phyloP scores from a whole-genome alignment of 768 basidiomycete genomes.

The Gautieria morchelliformis region DNA sequence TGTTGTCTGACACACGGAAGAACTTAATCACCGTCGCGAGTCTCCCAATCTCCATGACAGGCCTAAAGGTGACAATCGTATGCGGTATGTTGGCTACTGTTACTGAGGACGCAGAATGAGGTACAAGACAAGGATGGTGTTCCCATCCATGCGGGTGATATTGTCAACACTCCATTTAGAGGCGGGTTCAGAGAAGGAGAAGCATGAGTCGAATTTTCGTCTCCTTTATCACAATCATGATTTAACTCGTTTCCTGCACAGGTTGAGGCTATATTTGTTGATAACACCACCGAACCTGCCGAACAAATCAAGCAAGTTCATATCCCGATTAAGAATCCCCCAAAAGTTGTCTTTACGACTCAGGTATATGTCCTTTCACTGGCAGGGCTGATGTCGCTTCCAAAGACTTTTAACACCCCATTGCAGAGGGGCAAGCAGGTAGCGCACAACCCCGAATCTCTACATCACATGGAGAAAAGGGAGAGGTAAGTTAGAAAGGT shows the following conservation, averaged over 20 bases:
- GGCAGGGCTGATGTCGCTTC: not conserved
- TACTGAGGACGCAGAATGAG: not conserved
- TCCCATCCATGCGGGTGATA: conserved; percentile 2
- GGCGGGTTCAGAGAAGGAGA: not conserved
- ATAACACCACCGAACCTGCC: not conserved
- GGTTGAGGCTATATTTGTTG: no score
- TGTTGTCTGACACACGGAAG: no score
- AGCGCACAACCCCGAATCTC: not conserved
- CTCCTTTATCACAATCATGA: not conserved
- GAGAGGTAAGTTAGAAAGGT: not conserved
- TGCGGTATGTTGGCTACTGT: no score
- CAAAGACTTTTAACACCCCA: no score
- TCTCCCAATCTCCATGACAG: no score
- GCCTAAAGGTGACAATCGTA: no score
- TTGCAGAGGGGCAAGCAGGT: conserved; percentile 1
- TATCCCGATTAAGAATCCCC: not conserved
- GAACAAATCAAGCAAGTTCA: not conserved
- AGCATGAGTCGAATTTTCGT: not conserved
- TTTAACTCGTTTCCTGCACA: no score
- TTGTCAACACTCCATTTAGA: conserved; percentile 1
- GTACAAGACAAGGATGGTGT: conserved; percentile 1
- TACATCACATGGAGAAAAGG: not conserved
- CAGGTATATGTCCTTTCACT: not conserved
- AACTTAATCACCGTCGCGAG: no score
- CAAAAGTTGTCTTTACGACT: conserved; percentile 4